Evolutionary conservation across 331 rosid species (phyloP), one percentile per base, ranked within the genome.

Genomic region (Quercus phellos): DNA sequence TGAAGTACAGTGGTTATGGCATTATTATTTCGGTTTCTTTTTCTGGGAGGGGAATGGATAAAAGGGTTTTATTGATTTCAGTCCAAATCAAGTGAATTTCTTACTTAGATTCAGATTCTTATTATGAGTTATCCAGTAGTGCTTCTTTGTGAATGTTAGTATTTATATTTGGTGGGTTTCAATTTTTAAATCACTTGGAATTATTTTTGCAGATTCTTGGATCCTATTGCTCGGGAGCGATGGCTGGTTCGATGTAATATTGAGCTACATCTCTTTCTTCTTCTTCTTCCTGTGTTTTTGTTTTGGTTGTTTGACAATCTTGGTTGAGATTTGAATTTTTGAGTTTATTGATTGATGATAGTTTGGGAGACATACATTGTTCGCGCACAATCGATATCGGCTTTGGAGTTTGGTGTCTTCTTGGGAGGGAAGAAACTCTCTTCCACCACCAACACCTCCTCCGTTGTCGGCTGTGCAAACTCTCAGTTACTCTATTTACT

Each of bases 381-480:
- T 78, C 60, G 76, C n/a, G 3, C 77, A 32, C 74, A 32, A 32
- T 84, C 81, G 76, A 68, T 56, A 14, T 79, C 80, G 82, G 84
- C 83, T 74, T 71, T 70, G 84, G 94, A 79, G 85, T 72, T 87
- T 80, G 88, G 88, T 77, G 69, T 55, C 79, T 83, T 79, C 77
- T 55, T 63, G 79, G 89, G 85, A 78, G 89, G 94, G 89, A 90
- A 82, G 84, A 66, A 60, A 67, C 74, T 84, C 81, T 86, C 85
- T 86, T 89, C 91, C 84, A 22, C 70, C 8, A 84, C 90, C 85
- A 54, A 46, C 51, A 46, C 17, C 17, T 46, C 85, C 81, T 81
- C 85, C 66, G 83, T 82, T 85, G 70, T 77, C 68, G 72, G 77
- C 88, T 73, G 80, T 64, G 6, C 71, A 50, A 68, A 26, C 80